Evolutionary conservation across 768 basidiomycete species (phyloP).

Genomic region (Tephrocybe sp.): DNA sequence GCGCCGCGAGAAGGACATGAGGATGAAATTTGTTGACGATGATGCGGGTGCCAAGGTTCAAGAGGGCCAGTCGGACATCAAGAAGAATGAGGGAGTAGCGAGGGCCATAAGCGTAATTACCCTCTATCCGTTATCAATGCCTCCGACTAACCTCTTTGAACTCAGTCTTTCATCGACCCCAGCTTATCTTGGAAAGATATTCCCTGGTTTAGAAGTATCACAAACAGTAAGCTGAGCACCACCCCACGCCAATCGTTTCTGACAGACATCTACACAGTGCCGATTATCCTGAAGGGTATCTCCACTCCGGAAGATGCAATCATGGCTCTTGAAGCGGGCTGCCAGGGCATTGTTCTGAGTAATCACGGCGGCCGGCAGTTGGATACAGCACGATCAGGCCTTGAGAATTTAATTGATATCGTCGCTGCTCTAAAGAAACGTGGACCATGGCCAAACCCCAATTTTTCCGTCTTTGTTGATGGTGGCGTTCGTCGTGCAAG

Average conservation of each 20-base stretch:
- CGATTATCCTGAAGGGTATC: slow-evolving; percentile 71
- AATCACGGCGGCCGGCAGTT: neutral
- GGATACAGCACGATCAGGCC: slow-evolving; percentile 61
- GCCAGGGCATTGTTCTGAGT: slow-evolving; percentile 32
- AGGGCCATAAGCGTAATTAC: slow-evolving; percentile 75
- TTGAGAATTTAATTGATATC: slow-evolving; percentile 70
- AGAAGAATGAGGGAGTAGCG: slow-evolving; percentile 74
- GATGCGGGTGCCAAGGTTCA: slow-evolving; percentile 26
- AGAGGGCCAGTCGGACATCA: slow-evolving; percentile 41
- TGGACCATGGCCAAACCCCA: slow-evolving; percentile 57
- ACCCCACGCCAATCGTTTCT: neutral
- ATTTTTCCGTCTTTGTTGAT: slow-evolving; percentile 72
- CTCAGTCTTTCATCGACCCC: slow-evolving; percentile 89
- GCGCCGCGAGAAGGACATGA: slow-evolving; percentile 90
- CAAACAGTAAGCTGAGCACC: slow-evolving; percentile 44
- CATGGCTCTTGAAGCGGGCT: slow-evolving; percentile 19
- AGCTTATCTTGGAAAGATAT: slow-evolving; percentile 82
- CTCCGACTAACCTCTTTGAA: neutral
- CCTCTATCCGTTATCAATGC: neutral
- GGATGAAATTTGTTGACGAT: slow-evolving; percentile 87
- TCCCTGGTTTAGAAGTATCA: slow-evolving; percentile 74
- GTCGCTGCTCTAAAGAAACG: slow-evolving; percentile 54
- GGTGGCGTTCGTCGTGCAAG: slow-evolving; percentile 80
- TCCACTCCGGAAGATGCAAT: slow-evolving; percentile 49
- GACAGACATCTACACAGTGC: slow-evolving; percentile 22